Evolutionary conservation across 2,329 filamentous ascomycete genomes (phyloP), one percentile per base, ranked within the genome.

Genomic region (Aspergillus ochraceoroseus): DNA sequence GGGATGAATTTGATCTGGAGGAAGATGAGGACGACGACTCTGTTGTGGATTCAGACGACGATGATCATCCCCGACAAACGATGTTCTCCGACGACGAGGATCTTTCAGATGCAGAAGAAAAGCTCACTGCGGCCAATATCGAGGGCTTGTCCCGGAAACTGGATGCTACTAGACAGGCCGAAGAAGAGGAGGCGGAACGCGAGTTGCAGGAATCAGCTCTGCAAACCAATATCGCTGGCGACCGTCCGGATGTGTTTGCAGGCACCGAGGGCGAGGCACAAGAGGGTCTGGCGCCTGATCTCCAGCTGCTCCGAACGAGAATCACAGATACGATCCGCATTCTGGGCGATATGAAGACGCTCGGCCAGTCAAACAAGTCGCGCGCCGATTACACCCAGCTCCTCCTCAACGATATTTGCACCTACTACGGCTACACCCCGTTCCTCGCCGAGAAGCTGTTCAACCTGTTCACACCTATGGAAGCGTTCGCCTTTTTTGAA

Each of bases 401-500:
- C 64, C 74, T 98, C 40, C 68, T 96, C 46, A 85, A 87, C 67
- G 92, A 98, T 59, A 85, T 96, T 44, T 95, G 88, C 70, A 80
- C 84, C 41, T 98, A 98, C 74, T 98, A 98, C 63, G 89, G 90
- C 45, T 98, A 98, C 72, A 94, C 86, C 3, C 80, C 84, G 25
- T 96, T 84, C 68, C 76, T 98, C n/a, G 92, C 89, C 3, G 87
- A 95, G 67, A 98, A 96, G 74, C 80, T 98, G 11, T 88, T 89
- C 70, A 83, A 84, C 59, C 80, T 98, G 5, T 96, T 98, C 70
- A 81, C 88, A 1, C 87, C 92, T 0, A 82, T 84, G 55, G 92
- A 98, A 70, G 92, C 92, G 0, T 94, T 96, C 55, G 89, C 89
- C 39, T 98, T 98, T 70, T 96, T 98, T 70, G 92, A 98, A 70